A percentile compares a stretch with the other conserved stretches of the same genome.
phyloP scores from a whole-genome alignment of 75 land plant genomes.

The Pinus taeda region DNA sequence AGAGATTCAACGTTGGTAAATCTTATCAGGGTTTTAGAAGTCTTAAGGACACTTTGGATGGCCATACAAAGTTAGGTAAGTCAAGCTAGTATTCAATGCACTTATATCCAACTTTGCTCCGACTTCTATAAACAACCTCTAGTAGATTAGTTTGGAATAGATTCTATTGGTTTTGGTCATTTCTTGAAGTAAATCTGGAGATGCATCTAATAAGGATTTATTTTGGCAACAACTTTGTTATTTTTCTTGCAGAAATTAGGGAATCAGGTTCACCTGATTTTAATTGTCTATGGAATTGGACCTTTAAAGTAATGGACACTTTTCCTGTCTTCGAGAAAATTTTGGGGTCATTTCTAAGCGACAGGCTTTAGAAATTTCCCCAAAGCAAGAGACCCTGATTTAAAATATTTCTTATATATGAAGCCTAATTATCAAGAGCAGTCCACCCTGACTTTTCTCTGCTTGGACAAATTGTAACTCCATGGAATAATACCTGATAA shows the following conservation, averaged over 20 bases:
- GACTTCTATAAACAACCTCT: background rate
- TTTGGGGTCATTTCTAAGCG: no score
- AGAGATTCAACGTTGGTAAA: background rate
- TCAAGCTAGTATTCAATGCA: background rate
- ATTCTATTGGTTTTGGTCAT: background rate
- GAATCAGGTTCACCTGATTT: background rate
- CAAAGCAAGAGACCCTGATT: no score
- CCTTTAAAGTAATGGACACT: no score
- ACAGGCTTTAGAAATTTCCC: no score
- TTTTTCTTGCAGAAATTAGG: background rate
- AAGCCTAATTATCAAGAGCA: no score
- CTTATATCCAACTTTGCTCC: background rate
- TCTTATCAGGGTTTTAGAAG: background rate
- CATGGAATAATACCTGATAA: no score
- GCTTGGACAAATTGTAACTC: no score
- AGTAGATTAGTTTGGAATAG: background rate
- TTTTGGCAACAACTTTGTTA: background rate
- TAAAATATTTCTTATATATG: no score
- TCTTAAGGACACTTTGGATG: background rate
- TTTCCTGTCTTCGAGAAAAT: no score
- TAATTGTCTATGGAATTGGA: no score
- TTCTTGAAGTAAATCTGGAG: background rate
- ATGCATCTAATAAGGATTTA: background rate
- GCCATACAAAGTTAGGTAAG: background rate
- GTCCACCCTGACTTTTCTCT: no score